Evolutionary conservation across 805 yeast species (phyloP), one percentile per base, ranked within the genome.

Genomic region (Starmerella sp.): DNA sequence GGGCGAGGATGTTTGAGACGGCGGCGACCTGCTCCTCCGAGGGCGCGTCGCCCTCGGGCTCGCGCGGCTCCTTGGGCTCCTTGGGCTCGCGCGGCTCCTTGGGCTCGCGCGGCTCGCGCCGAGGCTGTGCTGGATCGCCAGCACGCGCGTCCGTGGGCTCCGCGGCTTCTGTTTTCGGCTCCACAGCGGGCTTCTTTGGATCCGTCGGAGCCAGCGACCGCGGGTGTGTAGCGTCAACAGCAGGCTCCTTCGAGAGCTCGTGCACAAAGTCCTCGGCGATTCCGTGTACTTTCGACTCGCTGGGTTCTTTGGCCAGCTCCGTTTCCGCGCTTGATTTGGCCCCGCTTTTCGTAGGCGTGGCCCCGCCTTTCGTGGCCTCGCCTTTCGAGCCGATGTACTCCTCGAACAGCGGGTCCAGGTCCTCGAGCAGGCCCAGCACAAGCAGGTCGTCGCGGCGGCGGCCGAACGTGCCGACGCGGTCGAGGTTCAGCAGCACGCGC

Each of bases 401-500:
- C 42, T 48, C 43, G 17, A 54, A 38, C 43, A 30, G n/a, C 15
- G 32, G 37, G 28, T 57, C 53, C n/a, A 54, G 48, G 13, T 64
- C 70, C 60, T 89, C 96, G 56, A 95, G 81, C 42, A 78, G 77
- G 3, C 81, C 81, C 29, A 84, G 67, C 5, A 78, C 66, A 1
- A 87, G 60, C 9, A 84, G 65, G 66, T 91, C 97, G 1, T 75
- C 60, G 36, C 76, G 67, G 58, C 95, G 74, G 5, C 77, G 74
- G 17, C 75, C 71, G 14, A 71, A 62, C 60, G 80, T 84, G 3
- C 97, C 97, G 13, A 86, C 96, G 0, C 69, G 63, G 56, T 86
- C 96, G 53, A 77, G 75, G 66, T 91, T 91, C 37, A 88, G 75
- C 55, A 91, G 74, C 0, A 83, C 81, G 57, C 98, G 73, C 4